Base-by-base conservation (phyloP, 2,329 filamentous ascomycete genomes). In the Arthrinium puccinioides region DNA sequence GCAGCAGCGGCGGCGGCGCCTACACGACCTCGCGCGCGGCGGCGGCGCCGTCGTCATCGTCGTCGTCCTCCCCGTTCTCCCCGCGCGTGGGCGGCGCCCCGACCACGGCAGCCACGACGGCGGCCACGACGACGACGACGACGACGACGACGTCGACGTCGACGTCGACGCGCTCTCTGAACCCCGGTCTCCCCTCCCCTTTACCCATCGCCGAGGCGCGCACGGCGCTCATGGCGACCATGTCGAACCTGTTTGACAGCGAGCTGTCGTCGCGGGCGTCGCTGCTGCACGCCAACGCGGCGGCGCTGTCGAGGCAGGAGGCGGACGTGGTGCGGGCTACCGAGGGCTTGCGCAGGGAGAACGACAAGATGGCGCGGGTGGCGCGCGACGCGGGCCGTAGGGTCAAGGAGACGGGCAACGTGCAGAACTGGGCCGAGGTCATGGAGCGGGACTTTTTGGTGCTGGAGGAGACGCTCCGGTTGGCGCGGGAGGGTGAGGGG, bases 401-500 rank as follows among this genome's bases (percentile, higher is more conserved):
- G 52, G 64, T 90, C 41, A 89, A 88, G 63, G 84, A 88, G 67
- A 67, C 88, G 43, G 84, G 85, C 18, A 81, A 88, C 55, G 75
- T 90, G 54, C 84, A 90, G 68, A 89, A 89, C 58, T 92, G 85
- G 85, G 84, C 85, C 16, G 86, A 92, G 70, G 77, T 88, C 62
- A 67, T 90, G 52, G 85, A 82, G 67, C 60, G 76, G 41, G 76
- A 81, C 47, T 79, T 84, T 45, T 45, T 81, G 38, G 70, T 79
- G 30, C 54, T 84, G 6, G 76, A 79, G 56, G 78, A 83, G 67
- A 82, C 78, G 28, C 55, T 83, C 49, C 61, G 76, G 47, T 54
- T 81, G 39, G 77, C 72, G 3, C 64, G 60, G 34, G 55, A 54
- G 32, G 55, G 52, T 6, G 38, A n/a, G n/a, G n/a, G n/a, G n/a